Evolutionary conservation across 1,284 basidiomycete species (phyloP).

Genomic region (Boletus smithii): DNA sequence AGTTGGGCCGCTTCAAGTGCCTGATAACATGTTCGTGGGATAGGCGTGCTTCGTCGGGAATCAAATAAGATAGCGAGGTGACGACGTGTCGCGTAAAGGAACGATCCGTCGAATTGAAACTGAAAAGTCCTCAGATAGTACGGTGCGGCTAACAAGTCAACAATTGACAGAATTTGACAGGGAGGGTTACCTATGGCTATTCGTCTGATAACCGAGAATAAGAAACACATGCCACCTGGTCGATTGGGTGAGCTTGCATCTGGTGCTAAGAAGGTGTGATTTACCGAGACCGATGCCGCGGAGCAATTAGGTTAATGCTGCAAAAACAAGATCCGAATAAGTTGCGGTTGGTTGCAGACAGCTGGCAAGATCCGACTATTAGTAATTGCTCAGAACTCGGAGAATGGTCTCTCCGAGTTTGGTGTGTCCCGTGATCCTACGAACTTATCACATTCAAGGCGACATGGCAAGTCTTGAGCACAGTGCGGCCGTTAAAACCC

Average conservation of each 20-base stretch:
- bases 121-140: slow-evolving; percentile 1
- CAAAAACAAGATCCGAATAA: slow-evolving; percentile 21
- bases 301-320: slow-evolving; percentile 11
- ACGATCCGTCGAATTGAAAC: slow-evolving; percentile 8
- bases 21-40: slow-evolving; percentile 25
- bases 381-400: too few species aligned
- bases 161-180: neutral
- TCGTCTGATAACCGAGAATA: neutral
- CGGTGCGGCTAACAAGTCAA: neutral
- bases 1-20: slow-evolving; percentile 12
- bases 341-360: neutral
- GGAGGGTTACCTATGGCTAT: neutral
- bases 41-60: slow-evolving; percentile 20
- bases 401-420: neutral
- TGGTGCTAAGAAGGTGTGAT: too few species aligned
- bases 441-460: neutral
- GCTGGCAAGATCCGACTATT: slow-evolving; percentile 21
- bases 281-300: slow-evolving; percentile 24
- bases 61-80: slow-evolving; percentile 19
- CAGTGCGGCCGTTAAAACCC: neutral
- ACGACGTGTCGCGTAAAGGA: too few species aligned
- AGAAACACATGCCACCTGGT: too few species aligned
- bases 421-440: neutral
- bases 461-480: neutral
- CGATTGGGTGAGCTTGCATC: too few species aligned